Base-by-base conservation (phyloP, 202 grass and related monocot genomes). In the Digitaria exilis region DNA sequence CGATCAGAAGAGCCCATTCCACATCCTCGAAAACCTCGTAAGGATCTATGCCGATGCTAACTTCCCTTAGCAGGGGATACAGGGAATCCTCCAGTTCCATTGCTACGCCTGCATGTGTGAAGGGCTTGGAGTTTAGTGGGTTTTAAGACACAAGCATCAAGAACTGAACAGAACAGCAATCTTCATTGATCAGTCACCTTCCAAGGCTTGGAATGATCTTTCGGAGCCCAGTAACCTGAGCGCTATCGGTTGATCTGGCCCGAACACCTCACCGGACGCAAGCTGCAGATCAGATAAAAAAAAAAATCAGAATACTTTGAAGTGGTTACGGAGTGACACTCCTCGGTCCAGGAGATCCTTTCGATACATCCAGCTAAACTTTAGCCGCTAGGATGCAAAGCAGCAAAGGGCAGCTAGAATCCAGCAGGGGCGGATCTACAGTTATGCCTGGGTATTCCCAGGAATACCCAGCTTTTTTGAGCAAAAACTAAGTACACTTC, bases 61-160 rank as follows among this genome's bases (percentile, higher is more conserved):
- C 92, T 85, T 98, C 89, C 77, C 95, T 95, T 60, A 98, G 84
- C 48, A 98, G 58, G 75, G 95, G 92, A 86, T 95, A 98, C 12
- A 98, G 66, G 32, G 95, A 98, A 79, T 98, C 95, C 80, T 98
- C 95, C 73, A 98, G 71, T 80, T 95, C 95, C 95, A 98, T 98
- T 28, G 92, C 95, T 32, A 98, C 95, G 42, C 95, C 95, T 98
- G 17, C 52, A 22, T 10, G 52, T 9, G n/a, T 3, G 21, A 6
- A 55, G 19, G 18, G 50, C 50, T 54, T 54, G 7, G 1, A 21
- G n/a, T 55, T 55, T 54, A 54, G n/a, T 8, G 1, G 2, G n/a
- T 21, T 54, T 54, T 56, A 21, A 56, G 52, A 22, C 2, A 22
- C 7, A 56, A 22, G 21, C 52, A 34, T 34, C 32, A 56, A 56